These are phyloP conservation scores for Leishmania gerbilli DNA, from an alignment of 208 protist genomes.

Conservation along the genomic window DNA sequence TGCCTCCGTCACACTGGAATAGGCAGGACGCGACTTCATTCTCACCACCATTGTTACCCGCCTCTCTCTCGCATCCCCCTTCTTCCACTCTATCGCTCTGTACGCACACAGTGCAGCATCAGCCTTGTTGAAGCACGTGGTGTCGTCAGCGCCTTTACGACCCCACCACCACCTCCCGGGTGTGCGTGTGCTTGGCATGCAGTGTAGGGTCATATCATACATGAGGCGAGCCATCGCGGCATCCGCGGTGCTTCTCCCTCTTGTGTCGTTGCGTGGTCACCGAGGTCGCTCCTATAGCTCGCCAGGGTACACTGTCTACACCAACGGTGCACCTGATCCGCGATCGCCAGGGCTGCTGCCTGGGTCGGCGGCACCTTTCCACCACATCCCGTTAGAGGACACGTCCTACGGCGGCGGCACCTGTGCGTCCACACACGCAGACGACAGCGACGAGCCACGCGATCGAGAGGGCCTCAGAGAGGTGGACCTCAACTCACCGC, in stretches of 20 bases:
- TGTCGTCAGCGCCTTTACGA: background rate
- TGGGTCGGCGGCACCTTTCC: background rate
- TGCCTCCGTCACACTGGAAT: background rate
- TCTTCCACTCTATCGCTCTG: background rate
- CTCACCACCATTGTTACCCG: background rate
- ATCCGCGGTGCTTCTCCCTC: background rate
- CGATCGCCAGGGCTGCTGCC: background rate
- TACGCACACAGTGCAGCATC: background rate
- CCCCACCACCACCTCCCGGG: background rate
- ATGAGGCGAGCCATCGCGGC: background rate
- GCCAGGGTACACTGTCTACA: background rate
- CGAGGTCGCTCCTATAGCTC: background rate
- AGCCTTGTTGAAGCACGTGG: background rate
- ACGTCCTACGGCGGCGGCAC: background rate
- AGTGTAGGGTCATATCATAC: background rate
- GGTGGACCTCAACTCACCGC: conserved; percentile 9
- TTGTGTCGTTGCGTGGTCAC: background rate
- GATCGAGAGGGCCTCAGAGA: background rate
- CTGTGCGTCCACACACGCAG: background rate
- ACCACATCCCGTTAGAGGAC: background rate
- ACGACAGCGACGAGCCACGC: background rate
- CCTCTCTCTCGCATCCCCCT: background rate
- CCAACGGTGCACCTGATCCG: background rate
- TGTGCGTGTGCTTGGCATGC: background rate
- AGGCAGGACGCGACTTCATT: background rate